A percentile compares a stretch with the other conserved stretches of the same genome.
Conservation (phyloP, 2,329 filamentous ascomycete genomes). For the Chaetomiaceae sp. region DNA sequence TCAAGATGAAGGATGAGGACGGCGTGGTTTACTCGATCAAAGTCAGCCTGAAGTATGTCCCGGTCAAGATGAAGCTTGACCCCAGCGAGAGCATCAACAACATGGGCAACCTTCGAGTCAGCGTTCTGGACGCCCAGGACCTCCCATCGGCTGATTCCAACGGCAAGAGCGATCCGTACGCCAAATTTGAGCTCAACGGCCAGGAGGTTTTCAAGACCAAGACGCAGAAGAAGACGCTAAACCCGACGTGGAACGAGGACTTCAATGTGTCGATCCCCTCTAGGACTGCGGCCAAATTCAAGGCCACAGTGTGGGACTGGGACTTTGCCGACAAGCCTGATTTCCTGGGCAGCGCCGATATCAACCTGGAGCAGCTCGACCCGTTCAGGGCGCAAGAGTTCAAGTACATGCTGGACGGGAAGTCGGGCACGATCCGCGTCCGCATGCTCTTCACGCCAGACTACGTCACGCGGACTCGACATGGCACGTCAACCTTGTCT, state of each 20-base stretch:
- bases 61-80: slow-evolving; percentile 89
- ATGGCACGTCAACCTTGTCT: slow-evolving; percentile 89
- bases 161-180: slow-evolving; percentile 95
- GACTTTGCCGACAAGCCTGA: slow-evolving; percentile 96
- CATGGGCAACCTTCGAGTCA: slow-evolving; percentile 91
- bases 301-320: slow-evolving; percentile 84
- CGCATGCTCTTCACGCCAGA: slow-evolving; percentile 88
- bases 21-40: slow-evolving; percentile 75
- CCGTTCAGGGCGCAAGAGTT: slow-evolving; percentile 79
- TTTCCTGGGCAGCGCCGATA: slow-evolving; percentile 70
- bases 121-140: slow-evolving; percentile 78
- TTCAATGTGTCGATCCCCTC: slow-evolving; percentile 83
- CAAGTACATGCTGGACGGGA: slow-evolving; percentile 73
- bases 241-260: slow-evolving; percentile 92
- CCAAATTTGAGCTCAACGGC: slow-evolving; percentile 86
- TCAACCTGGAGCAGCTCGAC: slow-evolving; percentile 75
- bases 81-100: slow-evolving; percentile 98
- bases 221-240: slow-evolving; percentile 91
- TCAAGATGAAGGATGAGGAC: slow-evolving; percentile 73
- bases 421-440: slow-evolving; percentile 77
- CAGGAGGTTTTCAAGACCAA: slow-evolving; percentile 94
- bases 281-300: slow-evolving; percentile 78
- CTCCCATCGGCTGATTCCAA: slow-evolving; percentile 94
- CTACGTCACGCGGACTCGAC: slow-evolving; percentile 79
- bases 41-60: slow-evolving; percentile 91